A percentile compares a stretch with the other conserved stretches of the same genome.
Evolutionary conservation across 768 basidiomycete genomes (phyloP).

Genomic region (Suillus alpinus): DNA sequence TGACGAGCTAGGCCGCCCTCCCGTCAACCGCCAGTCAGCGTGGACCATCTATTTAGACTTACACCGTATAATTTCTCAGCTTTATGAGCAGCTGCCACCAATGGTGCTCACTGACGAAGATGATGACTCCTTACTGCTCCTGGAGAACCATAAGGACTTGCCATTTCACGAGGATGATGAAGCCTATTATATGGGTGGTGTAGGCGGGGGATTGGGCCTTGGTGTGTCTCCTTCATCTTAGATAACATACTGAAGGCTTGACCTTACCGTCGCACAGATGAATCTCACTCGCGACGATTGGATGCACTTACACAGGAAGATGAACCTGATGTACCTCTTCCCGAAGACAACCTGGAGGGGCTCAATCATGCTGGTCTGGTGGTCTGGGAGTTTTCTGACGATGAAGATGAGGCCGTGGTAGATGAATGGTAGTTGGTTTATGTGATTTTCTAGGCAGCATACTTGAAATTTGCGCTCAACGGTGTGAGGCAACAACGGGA

Average conservation of each 20-base stretch:
- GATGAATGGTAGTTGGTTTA: not conserved
- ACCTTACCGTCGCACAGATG: too few relatives aligned
- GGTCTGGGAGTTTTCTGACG: not conserved
- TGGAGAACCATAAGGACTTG: too few relatives aligned
- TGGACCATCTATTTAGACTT: not conserved
- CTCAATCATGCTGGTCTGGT: not conserved
- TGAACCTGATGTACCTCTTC: not conserved
- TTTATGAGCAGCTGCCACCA: too few relatives aligned
- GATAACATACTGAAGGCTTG: too few relatives aligned
- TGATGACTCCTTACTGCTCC: too few relatives aligned
- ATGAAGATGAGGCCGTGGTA: not conserved
- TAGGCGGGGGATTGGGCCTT: not conserved
- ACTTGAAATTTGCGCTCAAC: not conserved
- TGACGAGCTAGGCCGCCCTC: not conserved
- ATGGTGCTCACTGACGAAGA: too few relatives aligned
- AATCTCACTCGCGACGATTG: not conserved
- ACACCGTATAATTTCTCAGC: too few relatives aligned
- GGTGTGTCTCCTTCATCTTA: not conserved
- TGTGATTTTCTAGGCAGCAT: too few relatives aligned
- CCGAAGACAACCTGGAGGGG: not conserved
- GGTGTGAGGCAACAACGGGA: too few relatives aligned
- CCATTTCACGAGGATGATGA: too few relatives aligned
- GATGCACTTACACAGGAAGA: not conserved
- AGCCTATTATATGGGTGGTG: constrained; percentile 5
- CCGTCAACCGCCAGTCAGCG: not conserved